Base-by-base conservation (phyloP, 192 early-diverging fungal species). In the Coemansia sp. region DNA sequence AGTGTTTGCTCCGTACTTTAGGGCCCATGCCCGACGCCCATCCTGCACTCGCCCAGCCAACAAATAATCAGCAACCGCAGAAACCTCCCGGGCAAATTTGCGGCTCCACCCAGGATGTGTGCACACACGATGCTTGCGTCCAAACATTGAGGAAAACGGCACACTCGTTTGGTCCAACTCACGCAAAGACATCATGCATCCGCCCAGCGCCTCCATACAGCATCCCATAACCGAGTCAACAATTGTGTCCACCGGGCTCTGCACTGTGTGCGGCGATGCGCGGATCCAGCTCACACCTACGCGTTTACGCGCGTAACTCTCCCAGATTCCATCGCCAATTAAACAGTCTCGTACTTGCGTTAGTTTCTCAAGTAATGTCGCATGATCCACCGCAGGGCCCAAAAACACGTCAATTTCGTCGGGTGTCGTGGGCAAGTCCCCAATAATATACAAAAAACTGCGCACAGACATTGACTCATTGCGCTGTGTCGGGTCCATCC, bases 21-120 rank as follows among this genome's bases (percentile, higher is more conserved):
- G 14, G 9, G 25, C 6, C 51, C 51, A 53, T 11, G 51, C 51
- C 49, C 49, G 49, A 4, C 19, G 51, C 32, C 2, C 15, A 5
- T 2, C 29, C 55, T 38, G 55, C 35, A 37, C 14, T 8, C 5
- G 32, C 0, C 17, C 32, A 7, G 60, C 3, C 23, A 32, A 32
- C 29, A 69, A 62, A 15, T 56, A 51, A 11, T 81, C 72, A 7
- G 65, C 69, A 11, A 69, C 72, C 0, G 72, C 78, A 8, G 78
- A 81, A 19, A 81, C 64, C 53, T 81, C 78, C 11, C 68, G 72
- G 8, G 78, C 65, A 58, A 81, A 71, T 57, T 75, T 81, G 59
- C 78, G 78, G 24, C 69, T 81, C 78, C 78, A 81, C 45, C 72
- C 60, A 15, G 78, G 78, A 45, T 62, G 71, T 4, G 78, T 72